phyloP scores from a whole-genome alignment of 441 rosid species.

The Pelargonium citronellum region DNA sequence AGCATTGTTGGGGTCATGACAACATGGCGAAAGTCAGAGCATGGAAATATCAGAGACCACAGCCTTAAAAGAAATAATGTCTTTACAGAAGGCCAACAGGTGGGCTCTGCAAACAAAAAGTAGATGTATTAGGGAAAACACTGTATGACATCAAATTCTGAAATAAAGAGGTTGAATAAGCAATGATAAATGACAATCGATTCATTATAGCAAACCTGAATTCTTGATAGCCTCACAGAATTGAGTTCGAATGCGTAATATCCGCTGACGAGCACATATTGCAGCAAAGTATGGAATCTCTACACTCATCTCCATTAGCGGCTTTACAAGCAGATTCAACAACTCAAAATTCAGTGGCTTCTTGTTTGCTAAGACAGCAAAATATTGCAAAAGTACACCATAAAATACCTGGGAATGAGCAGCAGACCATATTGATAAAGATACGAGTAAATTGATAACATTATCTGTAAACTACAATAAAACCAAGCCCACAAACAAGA shows the following conservation, averaged over 20 bases:
- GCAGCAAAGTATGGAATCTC: slow-evolving; percentile 95
- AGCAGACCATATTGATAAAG: slow-evolving; percentile 13
- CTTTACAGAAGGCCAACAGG: slow-evolving; percentile 86
- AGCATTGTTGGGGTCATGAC: slow-evolving; percentile 82
- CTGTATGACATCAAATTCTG: slow-evolving; percentile 9
- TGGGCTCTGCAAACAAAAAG: slow-evolving; percentile 40
- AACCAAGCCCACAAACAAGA: not conserved
- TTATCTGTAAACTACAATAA: not conserved
- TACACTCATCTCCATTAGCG: slow-evolving; percentile 74
- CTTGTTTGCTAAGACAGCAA: slow-evolving; percentile 66
- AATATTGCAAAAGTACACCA: slow-evolving; percentile 80
- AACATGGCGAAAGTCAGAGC: slow-evolving; percentile 87
- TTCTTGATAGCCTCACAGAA: slow-evolving; percentile 67
- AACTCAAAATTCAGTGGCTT: slow-evolving; percentile 70
- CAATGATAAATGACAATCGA: not conserved
- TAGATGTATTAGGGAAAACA: slow-evolving; percentile 15
- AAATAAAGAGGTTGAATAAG: slow-evolving; percentile 9
- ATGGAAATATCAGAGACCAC: slow-evolving; percentile 88
- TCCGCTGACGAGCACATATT: slow-evolving; percentile 85
- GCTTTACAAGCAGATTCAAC: slow-evolving; percentile 72
- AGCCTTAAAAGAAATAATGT: slow-evolving; percentile 73
- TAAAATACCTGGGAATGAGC: slow-evolving; percentile 61
- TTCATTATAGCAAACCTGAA: slow-evolving; percentile 42
- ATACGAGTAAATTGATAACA: slow-evolving; percentile 11
- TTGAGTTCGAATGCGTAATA: slow-evolving; percentile 49